Conservation (phyloP, 2,329 filamentous ascomycete species). For the Fusarium chaquense region DNA sequence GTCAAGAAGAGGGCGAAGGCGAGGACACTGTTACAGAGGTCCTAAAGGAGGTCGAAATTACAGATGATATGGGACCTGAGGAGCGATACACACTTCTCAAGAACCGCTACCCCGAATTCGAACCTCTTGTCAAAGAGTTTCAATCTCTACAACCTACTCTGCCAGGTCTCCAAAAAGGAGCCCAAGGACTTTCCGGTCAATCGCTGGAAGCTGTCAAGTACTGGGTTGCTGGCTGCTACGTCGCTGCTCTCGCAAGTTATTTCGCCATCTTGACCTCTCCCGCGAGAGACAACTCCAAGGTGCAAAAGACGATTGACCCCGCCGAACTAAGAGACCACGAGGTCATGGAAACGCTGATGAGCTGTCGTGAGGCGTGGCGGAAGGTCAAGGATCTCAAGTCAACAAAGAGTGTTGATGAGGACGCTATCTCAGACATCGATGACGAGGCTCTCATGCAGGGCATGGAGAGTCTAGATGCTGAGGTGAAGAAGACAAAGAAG, state of each 20-base stretch:
- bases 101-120: slow-evolving; percentile 90
- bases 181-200: slow-evolving; percentile 63
- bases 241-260: slow-evolving; percentile 90
- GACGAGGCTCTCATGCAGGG: slow-evolving; percentile 46
- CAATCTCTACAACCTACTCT: slow-evolving; percentile 76
- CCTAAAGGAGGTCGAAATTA: slow-evolving; percentile 85
- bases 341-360: slow-evolving; percentile 86
- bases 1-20: slow-evolving; percentile 62
- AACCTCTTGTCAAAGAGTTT: slow-evolving; percentile 85
- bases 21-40: slow-evolving; percentile 82
- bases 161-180: slow-evolving; percentile 67
- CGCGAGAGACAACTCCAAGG: slow-evolving; percentile 67
- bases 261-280: slow-evolving; percentile 93
- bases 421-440: slow-evolving; percentile 38
- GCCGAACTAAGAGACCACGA: slow-evolving; percentile 88
- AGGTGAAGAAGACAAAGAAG: slow-evolving; percentile 48
- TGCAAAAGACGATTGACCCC: slow-evolving; percentile 74
- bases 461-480: slow-evolving; percentile 32
- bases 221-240: slow-evolving; percentile 84
- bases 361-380: slow-evolving; percentile 84
- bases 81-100: slow-evolving; percentile 82
- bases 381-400: slow-evolving; percentile 75
- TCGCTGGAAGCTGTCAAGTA: slow-evolving; percentile 78
- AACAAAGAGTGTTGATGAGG: slow-evolving; percentile 56
- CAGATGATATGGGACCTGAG: slow-evolving; percentile 79